Evolutionary conservation across 2,329 filamentous ascomycete species (phyloP).

Genomic region (Graphilbum fragrans): DNA sequence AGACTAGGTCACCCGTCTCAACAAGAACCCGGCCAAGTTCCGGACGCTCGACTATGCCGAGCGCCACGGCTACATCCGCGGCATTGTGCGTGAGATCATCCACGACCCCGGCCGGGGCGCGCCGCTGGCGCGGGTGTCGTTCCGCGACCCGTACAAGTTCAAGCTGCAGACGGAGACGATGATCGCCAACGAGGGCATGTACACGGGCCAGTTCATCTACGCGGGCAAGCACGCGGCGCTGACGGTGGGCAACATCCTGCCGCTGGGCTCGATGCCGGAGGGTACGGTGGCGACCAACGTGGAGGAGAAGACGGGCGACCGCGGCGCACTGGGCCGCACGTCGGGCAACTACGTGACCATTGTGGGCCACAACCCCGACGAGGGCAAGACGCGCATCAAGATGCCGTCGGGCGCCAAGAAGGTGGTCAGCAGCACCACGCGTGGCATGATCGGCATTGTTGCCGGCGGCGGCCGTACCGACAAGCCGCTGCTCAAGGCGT

Average conservation of each 20-base stretch:
- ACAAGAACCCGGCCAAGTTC: slow-evolving; percentile 91
- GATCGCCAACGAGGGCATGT: slow-evolving; percentile 99
- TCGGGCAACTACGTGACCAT: slow-evolving; percentile 99
- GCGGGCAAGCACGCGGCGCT: slow-evolving; percentile 97
- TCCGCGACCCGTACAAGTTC: slow-evolving; percentile 98
- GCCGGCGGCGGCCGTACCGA: slow-evolving; percentile 98
- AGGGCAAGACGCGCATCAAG: slow-evolving; percentile 99
- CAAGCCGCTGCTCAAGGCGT: slow-evolving; percentile 99
- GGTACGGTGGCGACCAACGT: slow-evolving; percentile 99
- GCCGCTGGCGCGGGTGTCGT: slow-evolving; percentile 89
- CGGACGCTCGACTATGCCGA: slow-evolving; percentile 92
- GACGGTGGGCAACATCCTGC: slow-evolving; percentile 95
- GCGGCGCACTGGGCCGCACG: slow-evolving; percentile 89
- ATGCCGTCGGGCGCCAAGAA: slow-evolving; percentile 99
- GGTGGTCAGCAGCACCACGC: slow-evolving; percentile 80
- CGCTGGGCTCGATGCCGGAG: slow-evolving; percentile 88
- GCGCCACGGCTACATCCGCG: slow-evolving; percentile 94
- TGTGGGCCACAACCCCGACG: slow-evolving; percentile 94
- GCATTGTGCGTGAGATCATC: slow-evolving; percentile 97
- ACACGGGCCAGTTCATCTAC: slow-evolving; percentile 99
- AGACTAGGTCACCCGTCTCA: slow-evolving; percentile 68
- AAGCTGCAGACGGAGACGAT: slow-evolving; percentile 98
- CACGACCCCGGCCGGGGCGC: slow-evolving; percentile 98
- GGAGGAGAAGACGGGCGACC: slow-evolving; percentile 97
- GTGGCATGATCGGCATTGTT: slow-evolving; percentile 99